Evolutionary conservation across 2,329 filamentous ascomycete genomes (phyloP).

Genomic region (Thielaviopsis cerberus): DNA sequence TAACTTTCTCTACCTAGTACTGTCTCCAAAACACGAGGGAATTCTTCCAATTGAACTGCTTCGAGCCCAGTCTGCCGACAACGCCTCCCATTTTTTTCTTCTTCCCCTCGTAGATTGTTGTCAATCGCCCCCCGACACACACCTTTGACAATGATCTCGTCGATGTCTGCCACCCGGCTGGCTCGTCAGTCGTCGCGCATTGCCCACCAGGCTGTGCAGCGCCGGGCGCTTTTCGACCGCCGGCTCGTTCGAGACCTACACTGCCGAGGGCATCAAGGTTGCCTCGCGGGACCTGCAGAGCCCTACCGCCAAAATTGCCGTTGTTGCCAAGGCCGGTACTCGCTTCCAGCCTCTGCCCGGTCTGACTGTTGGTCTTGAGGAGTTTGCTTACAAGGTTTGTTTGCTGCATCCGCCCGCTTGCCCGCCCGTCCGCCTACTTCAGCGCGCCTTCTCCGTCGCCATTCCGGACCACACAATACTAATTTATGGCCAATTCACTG

Average conservation of each 20-base stretch:
- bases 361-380: constrained; percentile 73
- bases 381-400: constrained; percentile 87
- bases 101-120: constrained; percentile 20
- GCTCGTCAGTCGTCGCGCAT: constrained; percentile 38
- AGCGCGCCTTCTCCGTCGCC: not conserved
- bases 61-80: constrained; percentile 3
- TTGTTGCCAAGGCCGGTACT: constrained; percentile 88
- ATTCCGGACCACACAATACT: constrained; percentile 3
- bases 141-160: constrained; percentile 42
- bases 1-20: not conserved
- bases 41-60: constrained; percentile 18
- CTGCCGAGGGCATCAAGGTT: constrained; percentile 77
- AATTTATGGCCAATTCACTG: constrained; percentile 29
- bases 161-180: constrained; percentile 41
- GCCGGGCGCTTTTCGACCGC: constrained; percentile 40
- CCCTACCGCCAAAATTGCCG: constrained; percentile 73
- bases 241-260: constrained; percentile 73
- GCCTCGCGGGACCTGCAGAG: constrained; percentile 78
- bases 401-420: not conserved
- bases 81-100: constrained; percentile 16
- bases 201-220: constrained; percentile 30
- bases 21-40: constrained; percentile 19
- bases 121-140: constrained; percentile 33
- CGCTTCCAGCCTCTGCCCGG: constrained; percentile 82
- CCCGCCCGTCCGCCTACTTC: not conserved